These are phyloP conservation scores for Phytophthora hybrid DNA, from an alignment of 352 stramenopile species.

Conservation along the genomic window DNA sequence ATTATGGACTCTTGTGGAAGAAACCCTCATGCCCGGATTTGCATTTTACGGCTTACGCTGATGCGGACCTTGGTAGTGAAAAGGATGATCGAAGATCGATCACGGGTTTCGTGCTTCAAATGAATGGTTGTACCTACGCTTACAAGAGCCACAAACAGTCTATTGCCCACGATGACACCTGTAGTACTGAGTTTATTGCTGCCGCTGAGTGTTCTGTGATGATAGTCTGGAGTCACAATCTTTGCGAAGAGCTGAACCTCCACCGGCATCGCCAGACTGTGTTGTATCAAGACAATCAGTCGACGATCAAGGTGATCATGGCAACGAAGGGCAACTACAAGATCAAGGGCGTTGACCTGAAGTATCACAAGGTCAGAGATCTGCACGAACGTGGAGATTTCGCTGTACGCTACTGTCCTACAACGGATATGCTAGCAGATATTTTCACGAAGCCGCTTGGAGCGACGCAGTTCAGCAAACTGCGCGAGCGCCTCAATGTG, in stretches of 20 bases:
- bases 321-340: conserved; percentile 6
- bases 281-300: conserved; percentile 21
- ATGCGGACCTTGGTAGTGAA: conserved; percentile 20
- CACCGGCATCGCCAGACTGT: conserved; percentile 1
- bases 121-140: conserved; percentile 13
- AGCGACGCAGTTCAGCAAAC: conserved; percentile 9
- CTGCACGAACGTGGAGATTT: conserved; percentile 19
- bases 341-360: too few species aligned
- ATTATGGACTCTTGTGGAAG: conserved; percentile 15
- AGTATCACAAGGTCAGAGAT: neutral
- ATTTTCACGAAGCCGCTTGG: conserved; percentile 24
- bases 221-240: conserved; percentile 1
- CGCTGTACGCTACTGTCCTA: conserved; percentile 13
- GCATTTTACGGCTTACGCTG: conserved; percentile 13
- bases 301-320: conserved; percentile 19
- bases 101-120: neutral
- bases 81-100: conserved; percentile 21
- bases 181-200: conserved; percentile 4
- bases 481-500: conserved; percentile 9
- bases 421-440: conserved; percentile 19
- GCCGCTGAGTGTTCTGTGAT: too few species aligned
- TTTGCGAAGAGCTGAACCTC: conserved; percentile 17
- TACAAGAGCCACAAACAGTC: conserved; percentile 16
- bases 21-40: conserved; percentile 10
- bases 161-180: conserved; percentile 11